Base-by-base conservation (phyloP, 1,284 basidiomycete species). In the Singerocomus rubriflavus region DNA sequence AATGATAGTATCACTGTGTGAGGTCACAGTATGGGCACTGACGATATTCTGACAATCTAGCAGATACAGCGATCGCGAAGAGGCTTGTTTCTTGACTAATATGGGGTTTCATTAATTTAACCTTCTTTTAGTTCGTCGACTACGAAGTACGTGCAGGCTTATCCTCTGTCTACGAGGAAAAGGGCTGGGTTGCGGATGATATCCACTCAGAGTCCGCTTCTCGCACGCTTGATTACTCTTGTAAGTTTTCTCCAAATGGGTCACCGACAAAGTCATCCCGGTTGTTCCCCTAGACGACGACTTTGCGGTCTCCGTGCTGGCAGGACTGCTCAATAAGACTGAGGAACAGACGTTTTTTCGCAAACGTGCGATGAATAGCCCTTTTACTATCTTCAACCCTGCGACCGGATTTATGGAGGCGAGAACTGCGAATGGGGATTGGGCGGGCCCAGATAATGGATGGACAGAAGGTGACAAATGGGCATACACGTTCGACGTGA, bases 391-490 rank as follows among this genome's bases (percentile, higher is more conserved):
- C n/a, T 93, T 80, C 72, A 92, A 93, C 61, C 61, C 73, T 12
- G 73, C 69, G 0, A 88, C 86, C 0, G 85, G 85, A 1, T 91
- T 92, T 60, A 91, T 93, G 85, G 88, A 91, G 61, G 88, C 88
- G 5, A 75, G 83, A 34, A 82, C 85, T 51, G 74, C 76, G 13
- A 76, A 80, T 58, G 90, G 90, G 0, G 68, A 74, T 4, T 91
- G 84, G 81, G 90, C 88, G 1, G 87, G 90, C 13, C 73, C 75
- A 27, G 76, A 82, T 48, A 76, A 68, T 13, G 90, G 85, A 0
- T 91, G 85, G 89, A 91, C 84, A 7, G 89, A 90, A 70, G 90
- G 87, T 33, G 90, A 92, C 65, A 85, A 86, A 70, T 91, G 88
- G 88, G 85, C 84, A 8, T 91, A 92, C 65, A 82, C 85, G 2